These are phyloP conservation scores for Neonectria ditissima DNA, from an alignment of 2,329 filamentous ascomycete species.

Conservation along the genomic window DNA sequence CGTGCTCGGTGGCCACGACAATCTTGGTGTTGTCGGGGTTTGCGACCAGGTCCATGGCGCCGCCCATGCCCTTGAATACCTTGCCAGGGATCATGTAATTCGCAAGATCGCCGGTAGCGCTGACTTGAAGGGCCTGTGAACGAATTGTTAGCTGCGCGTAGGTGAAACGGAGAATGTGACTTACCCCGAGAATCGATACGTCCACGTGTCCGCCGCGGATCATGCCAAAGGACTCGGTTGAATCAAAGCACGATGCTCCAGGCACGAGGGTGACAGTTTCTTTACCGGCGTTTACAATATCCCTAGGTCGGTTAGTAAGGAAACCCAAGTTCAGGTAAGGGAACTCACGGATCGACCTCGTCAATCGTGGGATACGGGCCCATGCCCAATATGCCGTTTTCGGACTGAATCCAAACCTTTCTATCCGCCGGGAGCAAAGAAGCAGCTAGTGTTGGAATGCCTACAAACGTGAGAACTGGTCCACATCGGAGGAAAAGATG, in stretches of 20 bases:
- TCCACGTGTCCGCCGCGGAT: conserved; percentile 87
- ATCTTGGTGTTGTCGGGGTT: conserved; percentile 80
- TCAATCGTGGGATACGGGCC: conserved; percentile 81
- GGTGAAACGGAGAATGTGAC: conserved; percentile 26
- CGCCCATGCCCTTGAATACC: conserved; percentile 89
- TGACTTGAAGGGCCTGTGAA: conserved; percentile 76
- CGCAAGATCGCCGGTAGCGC: conserved; percentile 81
- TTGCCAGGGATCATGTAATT: conserved; percentile 95
- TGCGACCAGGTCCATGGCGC: conserved; percentile 79
- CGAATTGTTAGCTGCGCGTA: neutral
- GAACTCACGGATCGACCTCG: conserved; percentile 71
- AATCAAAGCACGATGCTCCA: conserved; percentile 82
- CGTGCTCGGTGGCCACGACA: conserved; percentile 77
- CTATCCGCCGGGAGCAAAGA: conserved; percentile 76
- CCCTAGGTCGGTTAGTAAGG: conserved; percentile 52
- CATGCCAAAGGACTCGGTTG: conserved; percentile 86
- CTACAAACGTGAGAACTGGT: conserved; percentile 39
- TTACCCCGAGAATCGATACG: conserved; percentile 80
- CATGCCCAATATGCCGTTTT: conserved; percentile 89
- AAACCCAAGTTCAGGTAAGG: neutral
- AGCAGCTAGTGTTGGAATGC: conserved; percentile 89
- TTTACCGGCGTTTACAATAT: conserved; percentile 89
- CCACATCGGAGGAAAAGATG: too few relatives aligned
- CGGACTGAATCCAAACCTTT: conserved; percentile 85
- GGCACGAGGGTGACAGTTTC: conserved; percentile 85